Conservation (phyloP, 306 rosid species). For the Prunus mira region DNA sequence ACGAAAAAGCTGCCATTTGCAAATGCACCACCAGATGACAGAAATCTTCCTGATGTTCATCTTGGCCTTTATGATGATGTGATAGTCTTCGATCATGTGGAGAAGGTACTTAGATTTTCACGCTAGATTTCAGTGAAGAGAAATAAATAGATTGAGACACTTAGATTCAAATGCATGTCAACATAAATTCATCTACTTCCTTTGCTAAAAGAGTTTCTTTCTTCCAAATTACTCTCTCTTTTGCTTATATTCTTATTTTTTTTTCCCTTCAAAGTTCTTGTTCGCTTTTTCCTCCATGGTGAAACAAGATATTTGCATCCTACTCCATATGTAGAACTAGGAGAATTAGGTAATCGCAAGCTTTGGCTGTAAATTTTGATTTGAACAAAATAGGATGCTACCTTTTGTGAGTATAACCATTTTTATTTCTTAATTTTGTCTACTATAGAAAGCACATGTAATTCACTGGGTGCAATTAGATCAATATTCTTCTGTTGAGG, state of each 20-base stretch:
- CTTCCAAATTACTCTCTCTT: background rate
- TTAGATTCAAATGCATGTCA: background rate
- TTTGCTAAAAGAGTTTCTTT: background rate
- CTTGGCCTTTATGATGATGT: conserved; percentile 90
- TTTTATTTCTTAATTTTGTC: conserved; percentile 4
- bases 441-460: conserved; percentile 73
- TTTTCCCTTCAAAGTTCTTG: background rate
- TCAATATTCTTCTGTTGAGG: conserved; percentile 65
- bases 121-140: background rate
- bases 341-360: background rate
- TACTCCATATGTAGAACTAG: background rate
- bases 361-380: background rate
- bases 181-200: background rate
- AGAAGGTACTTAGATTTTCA: conserved; percentile 55
- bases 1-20: conserved; percentile 87
- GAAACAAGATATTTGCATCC: background rate
- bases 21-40: conserved; percentile 79
- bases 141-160: background rate
- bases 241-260: background rate
- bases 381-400: background rate
- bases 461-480: conserved; percentile 90
- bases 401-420: background rate
- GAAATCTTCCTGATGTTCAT: conserved; percentile 92
- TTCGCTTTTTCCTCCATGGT: background rate
- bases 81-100: conserved; percentile 91